A percentile compares a stretch with the other conserved stretches of the same genome.
Conservation (phyloP, 495 filamentous ascomycete genomes). For the Lophiostoma macrostomum region DNA sequence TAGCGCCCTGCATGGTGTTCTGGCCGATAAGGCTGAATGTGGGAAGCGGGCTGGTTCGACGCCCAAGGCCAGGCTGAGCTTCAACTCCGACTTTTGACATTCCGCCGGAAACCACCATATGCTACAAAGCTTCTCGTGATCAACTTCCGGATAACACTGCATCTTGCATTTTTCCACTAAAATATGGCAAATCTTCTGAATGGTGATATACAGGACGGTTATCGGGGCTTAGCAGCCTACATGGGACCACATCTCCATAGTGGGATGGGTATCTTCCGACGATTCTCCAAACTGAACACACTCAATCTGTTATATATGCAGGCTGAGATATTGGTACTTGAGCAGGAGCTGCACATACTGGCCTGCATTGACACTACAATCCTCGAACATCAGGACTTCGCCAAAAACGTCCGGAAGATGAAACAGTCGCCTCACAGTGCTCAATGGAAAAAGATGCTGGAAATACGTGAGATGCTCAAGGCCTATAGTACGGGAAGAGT, state of each 20-base stretch:
- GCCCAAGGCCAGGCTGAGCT: no score
- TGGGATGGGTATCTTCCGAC: background rate
- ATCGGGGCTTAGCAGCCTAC: background rate
- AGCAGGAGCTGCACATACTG: background rate
- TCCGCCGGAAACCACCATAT: no score
- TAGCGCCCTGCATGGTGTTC: no score
- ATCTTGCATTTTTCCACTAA: no score
- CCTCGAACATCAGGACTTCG: background rate
- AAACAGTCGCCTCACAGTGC: background rate
- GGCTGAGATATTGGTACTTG: background rate
- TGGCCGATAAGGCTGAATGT: no score
- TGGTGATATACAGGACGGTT: background rate
- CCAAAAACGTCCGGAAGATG: background rate
- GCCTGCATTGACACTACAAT: background rate
- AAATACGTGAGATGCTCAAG: background rate
- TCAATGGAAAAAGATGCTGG: background rate
- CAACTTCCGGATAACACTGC: no score
- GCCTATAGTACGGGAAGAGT: no score
- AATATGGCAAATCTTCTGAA: no score
- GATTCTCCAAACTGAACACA: background rate
- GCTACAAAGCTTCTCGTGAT: no score
- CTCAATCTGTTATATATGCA: background rate
- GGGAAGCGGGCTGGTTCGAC: no score
- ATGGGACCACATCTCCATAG: background rate
- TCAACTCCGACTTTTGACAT: no score